phyloP scores from a whole-genome alignment of 1,284 basidiomycete genomes.

The Ustilago trichophora region DNA sequence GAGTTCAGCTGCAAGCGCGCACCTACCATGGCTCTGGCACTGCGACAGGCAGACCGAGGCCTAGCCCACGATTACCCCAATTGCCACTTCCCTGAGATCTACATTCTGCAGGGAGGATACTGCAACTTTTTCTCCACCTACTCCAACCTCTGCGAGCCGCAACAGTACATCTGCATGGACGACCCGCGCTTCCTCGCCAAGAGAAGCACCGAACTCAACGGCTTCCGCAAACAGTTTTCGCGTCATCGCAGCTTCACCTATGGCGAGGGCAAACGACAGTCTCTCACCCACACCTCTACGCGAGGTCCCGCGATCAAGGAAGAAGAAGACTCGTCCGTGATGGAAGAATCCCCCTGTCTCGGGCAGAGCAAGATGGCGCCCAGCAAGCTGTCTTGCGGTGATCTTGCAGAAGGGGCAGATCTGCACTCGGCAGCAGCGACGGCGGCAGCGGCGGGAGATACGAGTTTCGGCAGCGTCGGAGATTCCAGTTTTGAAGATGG shows the following conservation, averaged over 20 bases:
- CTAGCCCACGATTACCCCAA: slow-evolving; percentile 88
- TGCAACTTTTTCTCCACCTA: slow-evolving; percentile 81
- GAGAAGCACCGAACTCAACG: slow-evolving; percentile 84
- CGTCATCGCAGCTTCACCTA: slow-evolving; percentile 62
- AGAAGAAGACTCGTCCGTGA: slow-evolving; percentile 28
- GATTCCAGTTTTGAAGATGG: slow-evolving; percentile 61
- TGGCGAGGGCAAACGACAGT: slow-evolving; percentile 46
- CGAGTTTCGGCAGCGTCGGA: slow-evolving; percentile 58
- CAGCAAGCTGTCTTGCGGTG: background rate
- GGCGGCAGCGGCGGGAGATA: slow-evolving; percentile 28
- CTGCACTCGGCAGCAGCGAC: background rate
- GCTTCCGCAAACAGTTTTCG: slow-evolving; percentile 79
- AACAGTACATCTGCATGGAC: slow-evolving; percentile 90
- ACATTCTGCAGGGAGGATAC: slow-evolving; percentile 96
- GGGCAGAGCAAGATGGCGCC: slow-evolving; percentile 1
- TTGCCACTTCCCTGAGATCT: slow-evolving; percentile 95
- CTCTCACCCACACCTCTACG: background rate
- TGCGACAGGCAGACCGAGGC: slow-evolving; percentile 87
- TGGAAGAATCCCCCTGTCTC: slow-evolving; percentile 44
- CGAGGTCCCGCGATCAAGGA: slow-evolving; percentile 31
- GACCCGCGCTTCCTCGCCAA: slow-evolving; percentile 83
- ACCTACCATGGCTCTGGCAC: slow-evolving; percentile 93
- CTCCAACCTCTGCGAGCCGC: slow-evolving; percentile 78
- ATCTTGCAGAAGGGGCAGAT: background rate
- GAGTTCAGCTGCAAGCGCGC: slow-evolving; percentile 96